Conservation (phyloP, 768 basidiomycete genomes). For the Albatrellus ellisii region DNA sequence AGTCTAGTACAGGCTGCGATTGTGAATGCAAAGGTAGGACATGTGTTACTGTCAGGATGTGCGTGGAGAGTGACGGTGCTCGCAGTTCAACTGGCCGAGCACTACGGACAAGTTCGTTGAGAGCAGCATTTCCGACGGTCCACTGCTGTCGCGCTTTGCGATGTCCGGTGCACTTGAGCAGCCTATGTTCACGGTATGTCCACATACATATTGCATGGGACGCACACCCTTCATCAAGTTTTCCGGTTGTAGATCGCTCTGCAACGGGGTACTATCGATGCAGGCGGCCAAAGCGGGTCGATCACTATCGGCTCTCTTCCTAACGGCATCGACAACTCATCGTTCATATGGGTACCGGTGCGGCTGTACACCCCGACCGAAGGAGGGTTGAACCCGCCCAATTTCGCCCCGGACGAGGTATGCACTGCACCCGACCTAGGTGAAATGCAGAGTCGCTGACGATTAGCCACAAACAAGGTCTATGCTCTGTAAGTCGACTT, state of each 20-base stretch:
- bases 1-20: slow-evolving; percentile 6
- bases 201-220: neutral
- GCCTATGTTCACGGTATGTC: slow-evolving; percentile 28
- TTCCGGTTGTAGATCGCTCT: slow-evolving; percentile 25
- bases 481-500: slow-evolving; percentile 8
- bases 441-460: no score
- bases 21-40: slow-evolving; percentile 5
- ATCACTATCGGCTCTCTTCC: slow-evolving; percentile 60
- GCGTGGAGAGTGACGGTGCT: neutral
- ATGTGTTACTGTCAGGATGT: no score
- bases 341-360: slow-evolving; percentile 54
- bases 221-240: neutral
- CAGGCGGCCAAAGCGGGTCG: slow-evolving; percentile 54
- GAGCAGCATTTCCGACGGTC: slow-evolving; percentile 16
- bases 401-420: slow-evolving; percentile 49
- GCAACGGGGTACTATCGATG: slow-evolving; percentile 55
- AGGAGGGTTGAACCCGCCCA: slow-evolving; percentile 42
- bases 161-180: slow-evolving; percentile 26
- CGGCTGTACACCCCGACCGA: slow-evolving; percentile 36
- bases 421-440: no score
- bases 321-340: slow-evolving; percentile 29
- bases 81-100: slow-evolving; percentile 7
- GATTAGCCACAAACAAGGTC: slow-evolving; percentile 3
- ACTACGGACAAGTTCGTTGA: slow-evolving; percentile 8
- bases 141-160: slow-evolving; percentile 22